phyloP scores from a whole-genome alignment of 2,329 filamentous ascomycete genomes.

The Pyrenochaeta sp. region DNA sequence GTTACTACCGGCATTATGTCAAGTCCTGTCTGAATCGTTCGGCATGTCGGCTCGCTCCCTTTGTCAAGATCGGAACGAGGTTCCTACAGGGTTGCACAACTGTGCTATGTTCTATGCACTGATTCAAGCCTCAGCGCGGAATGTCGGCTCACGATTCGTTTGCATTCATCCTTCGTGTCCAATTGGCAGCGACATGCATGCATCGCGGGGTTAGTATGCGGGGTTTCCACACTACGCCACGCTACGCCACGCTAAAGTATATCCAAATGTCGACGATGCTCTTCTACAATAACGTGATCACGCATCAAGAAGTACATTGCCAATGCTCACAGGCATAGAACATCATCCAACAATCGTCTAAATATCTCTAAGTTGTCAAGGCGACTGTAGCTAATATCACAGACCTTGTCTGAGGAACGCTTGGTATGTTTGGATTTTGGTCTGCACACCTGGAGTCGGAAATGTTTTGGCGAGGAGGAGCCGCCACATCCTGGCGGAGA shows the following conservation, averaged over 20 bases:
- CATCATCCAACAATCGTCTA: neutral
- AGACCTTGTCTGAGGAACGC: neutral
- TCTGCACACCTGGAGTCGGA: constrained; percentile 38
- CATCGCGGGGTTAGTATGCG: constrained; percentile 20
- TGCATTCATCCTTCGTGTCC: too few species aligned
- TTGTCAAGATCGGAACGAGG: too few species aligned
- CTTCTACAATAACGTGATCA: constrained; percentile 24
- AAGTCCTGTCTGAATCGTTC: too few species aligned
- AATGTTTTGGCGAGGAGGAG: constrained; percentile 34
- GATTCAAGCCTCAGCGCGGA: constrained; percentile 4
- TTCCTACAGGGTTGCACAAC: too few species aligned
- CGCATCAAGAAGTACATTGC: constrained; percentile 1
- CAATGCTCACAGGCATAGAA: neutral
- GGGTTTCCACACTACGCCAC: constrained; percentile 23
- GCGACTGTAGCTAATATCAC: neutral
- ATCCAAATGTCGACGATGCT: constrained; percentile 10
- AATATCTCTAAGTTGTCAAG: too few species aligned
- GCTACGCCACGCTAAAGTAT: constrained; percentile 26
- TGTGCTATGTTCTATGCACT: neutral
- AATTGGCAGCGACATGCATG: neutral
- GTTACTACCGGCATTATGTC: too few species aligned
- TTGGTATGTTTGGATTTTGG: constrained; percentile 11
- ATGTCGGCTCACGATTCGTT: constrained; percentile 12
- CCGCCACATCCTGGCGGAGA: constrained; percentile 16
- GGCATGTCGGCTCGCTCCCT: too few species aligned